A percentile compares a stretch with the other conserved stretches of the same genome.
Conservation (phyloP, 2,329 filamentous ascomycete species). For the Monosporascus sp. region DNA sequence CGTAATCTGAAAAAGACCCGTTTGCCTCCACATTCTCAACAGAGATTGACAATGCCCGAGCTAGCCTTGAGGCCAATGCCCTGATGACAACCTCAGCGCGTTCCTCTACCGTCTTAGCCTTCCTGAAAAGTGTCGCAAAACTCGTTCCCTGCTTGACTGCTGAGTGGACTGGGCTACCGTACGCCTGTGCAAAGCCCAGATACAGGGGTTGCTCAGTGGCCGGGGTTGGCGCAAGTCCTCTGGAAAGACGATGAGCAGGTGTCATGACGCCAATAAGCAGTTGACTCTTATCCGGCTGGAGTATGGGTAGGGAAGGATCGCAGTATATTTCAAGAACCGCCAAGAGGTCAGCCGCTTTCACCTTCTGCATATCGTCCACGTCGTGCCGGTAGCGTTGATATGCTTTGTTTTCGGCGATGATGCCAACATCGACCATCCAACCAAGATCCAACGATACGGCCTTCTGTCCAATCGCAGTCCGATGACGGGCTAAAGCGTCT, state of each 20-base stretch:
- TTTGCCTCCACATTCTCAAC: slow-evolving; percentile 1
- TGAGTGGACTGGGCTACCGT: neutral
- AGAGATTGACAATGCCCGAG: slow-evolving; percentile 7
- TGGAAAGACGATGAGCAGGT: neutral
- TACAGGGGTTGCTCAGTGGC: neutral
- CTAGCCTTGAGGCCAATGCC: slow-evolving; percentile 7
- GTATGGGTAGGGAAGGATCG: neutral
- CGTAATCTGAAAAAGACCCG: slow-evolving; percentile 17
- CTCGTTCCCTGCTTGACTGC: neutral
- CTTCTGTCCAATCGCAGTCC: neutral
- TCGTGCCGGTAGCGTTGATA: neutral
- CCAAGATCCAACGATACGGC: neutral
- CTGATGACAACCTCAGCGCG: slow-evolving; percentile 3
- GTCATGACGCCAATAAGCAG: neutral
- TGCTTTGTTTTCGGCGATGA: neutral
- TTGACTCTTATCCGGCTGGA: neutral
- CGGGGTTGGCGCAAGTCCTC: neutral
- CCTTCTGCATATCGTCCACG: neutral
- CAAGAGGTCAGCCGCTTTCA: slow-evolving; percentile 8
- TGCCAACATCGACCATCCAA: neutral
- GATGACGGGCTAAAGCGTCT: neutral
- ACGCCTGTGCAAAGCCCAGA: neutral
- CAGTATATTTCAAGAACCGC: slow-evolving; percentile 8
- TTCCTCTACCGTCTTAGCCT: neutral
- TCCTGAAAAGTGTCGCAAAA: neutral